Evolutionary conservation across 768 basidiomycete species (phyloP).

Genomic region (Sporobolomyces phaffii): DNA sequence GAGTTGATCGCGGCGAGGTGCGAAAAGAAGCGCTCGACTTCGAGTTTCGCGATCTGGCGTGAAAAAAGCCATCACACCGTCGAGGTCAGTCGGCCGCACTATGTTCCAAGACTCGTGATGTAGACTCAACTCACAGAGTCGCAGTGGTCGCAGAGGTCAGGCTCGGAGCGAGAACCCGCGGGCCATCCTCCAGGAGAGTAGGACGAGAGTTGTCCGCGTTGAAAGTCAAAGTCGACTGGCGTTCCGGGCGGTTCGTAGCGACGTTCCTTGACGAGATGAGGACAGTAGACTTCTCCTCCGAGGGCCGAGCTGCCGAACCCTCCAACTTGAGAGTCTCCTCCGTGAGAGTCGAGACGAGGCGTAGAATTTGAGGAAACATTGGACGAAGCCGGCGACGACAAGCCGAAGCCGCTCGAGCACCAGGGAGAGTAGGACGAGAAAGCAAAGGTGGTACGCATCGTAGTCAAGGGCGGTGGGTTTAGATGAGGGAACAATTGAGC

Average conservation of each 20-base stretch:
- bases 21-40: background rate
- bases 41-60: background rate
- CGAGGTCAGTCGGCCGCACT: no score
- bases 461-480: no score
- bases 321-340: background rate
- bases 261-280: background rate
- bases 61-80: background rate
- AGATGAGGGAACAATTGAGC: background rate
- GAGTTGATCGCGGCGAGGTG: background rate
- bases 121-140: background rate
- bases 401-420: background rate
- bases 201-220: background rate
- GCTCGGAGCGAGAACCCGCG: background rate
- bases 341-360: background rate
- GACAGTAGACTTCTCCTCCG: slow-evolving; percentile 6
- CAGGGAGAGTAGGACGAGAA: no score
- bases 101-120: background rate
- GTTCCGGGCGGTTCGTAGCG: slow-evolving; percentile 6
- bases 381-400: background rate
- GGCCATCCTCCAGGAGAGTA: background rate
- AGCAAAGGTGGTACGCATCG: background rate
- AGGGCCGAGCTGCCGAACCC: background rate
- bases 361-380: background rate
- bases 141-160: background rate
- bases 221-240: background rate